A percentile compares a stretch with the other conserved stretches of the same genome.
Evolutionary conservation across 495 filamentous ascomycete species (phyloP).

Genomic region (Talaromyces nanjingensis): DNA sequence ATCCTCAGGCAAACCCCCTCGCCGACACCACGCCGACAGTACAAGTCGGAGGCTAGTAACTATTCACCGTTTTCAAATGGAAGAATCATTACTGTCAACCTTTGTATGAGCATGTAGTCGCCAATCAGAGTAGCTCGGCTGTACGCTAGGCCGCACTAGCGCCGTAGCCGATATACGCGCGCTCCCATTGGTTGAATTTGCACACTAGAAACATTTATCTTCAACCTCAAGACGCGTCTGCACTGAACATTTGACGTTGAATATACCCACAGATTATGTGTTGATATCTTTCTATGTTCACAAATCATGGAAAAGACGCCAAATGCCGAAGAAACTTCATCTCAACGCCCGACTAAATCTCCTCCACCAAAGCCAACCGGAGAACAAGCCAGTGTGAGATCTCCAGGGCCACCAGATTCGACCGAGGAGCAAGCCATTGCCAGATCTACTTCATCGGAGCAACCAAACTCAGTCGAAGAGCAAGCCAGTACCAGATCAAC

Average conservation of each 20-base stretch:
- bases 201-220: background rate
- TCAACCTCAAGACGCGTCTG: background rate
- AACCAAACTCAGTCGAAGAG: background rate
- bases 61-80: background rate
- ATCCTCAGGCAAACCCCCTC: conserved; percentile 11
- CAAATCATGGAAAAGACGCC: background rate
- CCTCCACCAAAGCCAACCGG: background rate
- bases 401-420: background rate
- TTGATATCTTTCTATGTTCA: background rate
- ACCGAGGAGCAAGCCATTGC: background rate
- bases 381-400: background rate
- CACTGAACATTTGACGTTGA: background rate
- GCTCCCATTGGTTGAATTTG: background rate
- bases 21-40: background rate
- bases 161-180: background rate
- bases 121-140: background rate
- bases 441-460: background rate
- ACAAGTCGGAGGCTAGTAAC: conserved; percentile 12
- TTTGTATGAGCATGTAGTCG: background rate
- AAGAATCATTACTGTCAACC: background rate
- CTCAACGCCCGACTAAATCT: background rate
- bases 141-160: background rate
- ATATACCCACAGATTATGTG: background rate
- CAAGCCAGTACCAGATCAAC: background rate
- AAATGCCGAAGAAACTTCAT: background rate